These are phyloP conservation scores for Metschnikowia rubicola DNA, from an alignment of 805 yeast species.

Conservation along the genomic window DNA sequence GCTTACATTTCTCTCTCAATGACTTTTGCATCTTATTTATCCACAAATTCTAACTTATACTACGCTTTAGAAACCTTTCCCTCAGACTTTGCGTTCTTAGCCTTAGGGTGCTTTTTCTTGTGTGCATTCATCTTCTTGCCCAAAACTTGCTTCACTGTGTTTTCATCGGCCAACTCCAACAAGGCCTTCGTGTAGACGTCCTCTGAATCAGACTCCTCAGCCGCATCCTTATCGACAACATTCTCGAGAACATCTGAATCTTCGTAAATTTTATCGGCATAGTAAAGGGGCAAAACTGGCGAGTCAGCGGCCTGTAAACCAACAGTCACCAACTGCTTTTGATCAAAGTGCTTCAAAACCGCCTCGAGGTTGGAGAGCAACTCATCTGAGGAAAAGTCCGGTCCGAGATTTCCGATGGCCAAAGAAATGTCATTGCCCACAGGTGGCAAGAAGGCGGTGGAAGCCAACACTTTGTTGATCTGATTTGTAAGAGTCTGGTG, in stretches of 20 bases:
- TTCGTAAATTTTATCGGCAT: slow-evolving; percentile 52
- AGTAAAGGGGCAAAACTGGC: slow-evolving; percentile 82
- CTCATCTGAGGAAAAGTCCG: slow-evolving; percentile 40
- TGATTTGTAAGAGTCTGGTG: slow-evolving; percentile 53
- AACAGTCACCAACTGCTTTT: slow-evolving; percentile 50
- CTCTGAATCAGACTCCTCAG: slow-evolving; percentile 17
- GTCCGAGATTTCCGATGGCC: slow-evolving; percentile 56
- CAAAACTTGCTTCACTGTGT: slow-evolving; percentile 61
- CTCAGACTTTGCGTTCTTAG: slow-evolving; percentile 11
- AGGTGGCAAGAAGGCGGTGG: slow-evolving; percentile 65
- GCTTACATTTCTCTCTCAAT: too few species aligned
- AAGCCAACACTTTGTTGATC: slow-evolving; percentile 52
- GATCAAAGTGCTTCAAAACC: slow-evolving; percentile 47
- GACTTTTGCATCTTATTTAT: too few species aligned
- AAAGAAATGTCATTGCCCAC: slow-evolving; percentile 67
- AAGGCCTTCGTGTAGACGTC: slow-evolving; percentile 50
- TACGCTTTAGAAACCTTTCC: slow-evolving; percentile 15
- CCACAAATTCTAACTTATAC: background rate
- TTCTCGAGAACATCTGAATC: slow-evolving; percentile 44
- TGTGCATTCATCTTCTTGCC: slow-evolving; percentile 44
- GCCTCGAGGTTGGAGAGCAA: slow-evolving; percentile 59
- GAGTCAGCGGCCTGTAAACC: slow-evolving; percentile 66
- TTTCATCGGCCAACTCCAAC: slow-evolving; percentile 76
- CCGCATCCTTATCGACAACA: slow-evolving; percentile 26
- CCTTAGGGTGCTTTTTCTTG: slow-evolving; percentile 22